phyloP scores from a whole-genome alignment of 2,329 filamentous ascomycete genomes.

The Botryotinia calthae region DNA sequence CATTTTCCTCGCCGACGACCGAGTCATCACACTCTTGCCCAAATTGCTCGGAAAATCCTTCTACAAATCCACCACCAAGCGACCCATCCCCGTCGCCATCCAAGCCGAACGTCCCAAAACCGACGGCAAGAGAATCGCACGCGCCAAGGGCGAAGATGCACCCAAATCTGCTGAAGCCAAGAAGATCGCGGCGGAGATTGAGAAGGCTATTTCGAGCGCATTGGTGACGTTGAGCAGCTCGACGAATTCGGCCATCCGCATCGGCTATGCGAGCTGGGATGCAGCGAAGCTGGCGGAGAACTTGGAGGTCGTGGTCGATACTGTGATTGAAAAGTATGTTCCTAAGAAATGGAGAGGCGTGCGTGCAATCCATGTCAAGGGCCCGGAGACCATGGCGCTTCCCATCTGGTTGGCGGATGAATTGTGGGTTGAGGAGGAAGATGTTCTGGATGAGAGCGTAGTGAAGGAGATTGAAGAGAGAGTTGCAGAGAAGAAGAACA shows the following conservation, averaged over 20 bases:
- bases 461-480: constrained; percentile 28
- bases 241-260: constrained; percentile 75
- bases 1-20: constrained; percentile 88
- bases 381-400: constrained; percentile 79
- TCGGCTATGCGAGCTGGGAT: constrained; percentile 73
- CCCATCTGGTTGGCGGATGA: constrained; percentile 95
- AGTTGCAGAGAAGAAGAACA: constrained; percentile 18
- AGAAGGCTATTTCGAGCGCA: constrained; percentile 72
- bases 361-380: constrained; percentile 84
- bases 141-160: constrained; percentile 47
- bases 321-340: constrained; percentile 74
- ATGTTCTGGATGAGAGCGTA: constrained; percentile 61
- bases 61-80: constrained; percentile 78
- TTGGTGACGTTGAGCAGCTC: constrained; percentile 77
- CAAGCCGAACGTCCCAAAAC: constrained; percentile 60
- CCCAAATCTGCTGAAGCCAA: constrained; percentile 46
- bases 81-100: constrained; percentile 80
- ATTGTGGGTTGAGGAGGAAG: constrained; percentile 79
- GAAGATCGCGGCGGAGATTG: constrained; percentile 76
- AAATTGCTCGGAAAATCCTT: constrained; percentile 85
- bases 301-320: constrained; percentile 66
- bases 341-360: constrained; percentile 87
- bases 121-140: constrained; percentile 57
- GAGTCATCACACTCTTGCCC: constrained; percentile 73
- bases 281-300: constrained; percentile 78